Evolutionary conservation across 1,284 basidiomycete genomes (phyloP), one percentile per base, ranked within the genome.

Genomic region (Ustilago loliicola): DNA sequence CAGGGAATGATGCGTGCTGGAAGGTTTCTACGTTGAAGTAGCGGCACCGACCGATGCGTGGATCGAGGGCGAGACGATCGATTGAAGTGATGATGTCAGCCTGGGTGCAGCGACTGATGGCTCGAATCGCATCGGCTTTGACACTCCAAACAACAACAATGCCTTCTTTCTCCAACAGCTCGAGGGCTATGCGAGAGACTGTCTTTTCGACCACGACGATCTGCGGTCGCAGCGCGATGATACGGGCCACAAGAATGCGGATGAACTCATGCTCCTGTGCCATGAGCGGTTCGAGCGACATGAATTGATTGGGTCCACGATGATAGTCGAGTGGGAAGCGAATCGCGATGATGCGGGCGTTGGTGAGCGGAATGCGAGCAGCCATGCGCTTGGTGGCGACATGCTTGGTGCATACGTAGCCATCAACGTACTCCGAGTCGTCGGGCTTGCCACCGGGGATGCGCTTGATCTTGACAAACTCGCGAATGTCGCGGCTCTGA

Each of bases 391-490:
- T 98, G 86, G 98, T 96, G 5, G 96, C 94, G 7, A 98, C 93
- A 80, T 99, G 98, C 89, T 99, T 98, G 23, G 95, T 96, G 83
- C 98, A 97, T 56, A 99, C 95, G 11, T 94, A 94, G 3, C 97
- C 97, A 75, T 96, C 94, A 57, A 99, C 94, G 82, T 96, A 99
- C 88, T 98, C 96, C 13, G 94, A 97, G 86, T 99, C 95, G 34
- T 89, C 90, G 38, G 96, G 95, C 58, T 90, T 89, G 13, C 97
- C 97, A 15, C 97, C 97, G 0, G 97, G 96, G 21, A 99, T 93
- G 87, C 97, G 96, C 89, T 99, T 99, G 87, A 99, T 96, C 88
- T 99, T 99, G 77, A 99, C 94, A 80, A 97, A 98, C 30, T 93
- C 90, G 54, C 96, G 90, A 23, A 98, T 93, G 86, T 99, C 96